Evolutionary conservation across 176 grass and related monocot species (phyloP), one percentile per base, ranked within the genome.

Genomic region (Rhipidocladum racemiflorum): DNA sequence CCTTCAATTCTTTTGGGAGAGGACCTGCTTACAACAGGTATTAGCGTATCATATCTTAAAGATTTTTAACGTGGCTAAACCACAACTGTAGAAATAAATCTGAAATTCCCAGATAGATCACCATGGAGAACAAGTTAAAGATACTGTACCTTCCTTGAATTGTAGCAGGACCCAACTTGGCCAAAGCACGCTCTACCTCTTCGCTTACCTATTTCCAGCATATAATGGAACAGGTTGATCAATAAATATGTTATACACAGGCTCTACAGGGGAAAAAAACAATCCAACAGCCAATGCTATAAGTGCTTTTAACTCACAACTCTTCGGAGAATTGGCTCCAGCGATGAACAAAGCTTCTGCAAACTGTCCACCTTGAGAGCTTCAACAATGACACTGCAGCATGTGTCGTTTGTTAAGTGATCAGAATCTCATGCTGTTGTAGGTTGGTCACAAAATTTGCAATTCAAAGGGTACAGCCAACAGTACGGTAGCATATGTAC

Each of bases 141-240:
- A 59, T 24, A 5, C 66, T 55, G 65, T 85, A 99, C 96, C 97
- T 99, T 91, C 93, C 97, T 80, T 91, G 74, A 78, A 93, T 90
- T 85, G 85, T 99, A 28, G 93, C 83, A 72, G 93, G 89, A 65
- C 85, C 91, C 70, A 99, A 77, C 76, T 93, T 99, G 50, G 93
- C 97, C 85, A 99, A 92, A 89, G 97, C 97, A 74, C 97, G 97
- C 71, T 99, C 97, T 60, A 99, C 97, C 86, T 99, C 97, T 93
- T 99, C 97, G 6, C 97, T 98, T 50, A 98, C 96, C 96, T 98
- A 61, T 77, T 78, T 56, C n/a, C 79, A 85, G 20, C 18, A 91
- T 53, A 81, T 50, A 65, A 83, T 25, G 35, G 28, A 74, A 53
- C 50, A 78, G 35, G 70, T 70, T 51, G 78, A 72, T 81, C 38